phyloP scores from a whole-genome alignment of 495 filamentous ascomycete genomes.

The Chaetomium tenue region DNA sequence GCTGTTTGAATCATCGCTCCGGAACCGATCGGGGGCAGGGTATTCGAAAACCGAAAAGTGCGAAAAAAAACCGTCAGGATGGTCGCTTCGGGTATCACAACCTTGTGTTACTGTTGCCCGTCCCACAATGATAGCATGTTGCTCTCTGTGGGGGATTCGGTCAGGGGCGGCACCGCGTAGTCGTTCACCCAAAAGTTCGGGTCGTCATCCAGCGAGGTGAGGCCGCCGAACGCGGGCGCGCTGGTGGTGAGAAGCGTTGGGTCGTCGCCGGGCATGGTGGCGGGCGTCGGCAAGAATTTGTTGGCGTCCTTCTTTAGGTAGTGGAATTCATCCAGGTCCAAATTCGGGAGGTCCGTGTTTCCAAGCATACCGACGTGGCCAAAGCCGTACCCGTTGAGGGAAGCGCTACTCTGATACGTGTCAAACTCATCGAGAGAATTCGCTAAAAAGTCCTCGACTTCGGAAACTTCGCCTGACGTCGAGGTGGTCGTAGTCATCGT shows the following conservation, averaged over 20 bases:
- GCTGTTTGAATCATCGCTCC: conserved; percentile 12
- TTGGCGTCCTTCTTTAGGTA: conserved; percentile 54
- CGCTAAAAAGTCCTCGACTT: conserved; percentile 64
- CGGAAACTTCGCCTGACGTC: conserved; percentile 73
- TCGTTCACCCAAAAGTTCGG: conserved; percentile 35
- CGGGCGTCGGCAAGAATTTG: conserved; percentile 42
- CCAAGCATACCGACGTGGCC: conserved; percentile 52
- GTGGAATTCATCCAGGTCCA: conserved; percentile 57
- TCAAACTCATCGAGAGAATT: conserved; percentile 57
- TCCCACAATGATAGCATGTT: conserved; percentile 36
- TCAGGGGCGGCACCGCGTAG: conserved; percentile 31
- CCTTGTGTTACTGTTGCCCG: conserved; percentile 34
- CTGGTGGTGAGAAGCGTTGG: conserved; percentile 31
- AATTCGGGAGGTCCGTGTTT: conserved; percentile 52
- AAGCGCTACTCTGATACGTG: conserved; percentile 51
- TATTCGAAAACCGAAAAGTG: conserved; percentile 18
- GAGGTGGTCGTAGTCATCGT: conserved; percentile 59
- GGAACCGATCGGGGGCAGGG: conserved; percentile 1
- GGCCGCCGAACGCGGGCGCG: conserved; percentile 25
- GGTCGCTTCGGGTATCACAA: not conserved
- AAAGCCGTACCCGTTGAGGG: conserved; percentile 49
- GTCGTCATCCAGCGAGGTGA: conserved; percentile 37
- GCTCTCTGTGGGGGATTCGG: conserved; percentile 35
- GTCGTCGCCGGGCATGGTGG: conserved; percentile 39
- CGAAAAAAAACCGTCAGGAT: conserved; percentile 16